Base-by-base conservation (phyloP, 108 stramenopile genomes). In the Parietichytrium sp. region DNA sequence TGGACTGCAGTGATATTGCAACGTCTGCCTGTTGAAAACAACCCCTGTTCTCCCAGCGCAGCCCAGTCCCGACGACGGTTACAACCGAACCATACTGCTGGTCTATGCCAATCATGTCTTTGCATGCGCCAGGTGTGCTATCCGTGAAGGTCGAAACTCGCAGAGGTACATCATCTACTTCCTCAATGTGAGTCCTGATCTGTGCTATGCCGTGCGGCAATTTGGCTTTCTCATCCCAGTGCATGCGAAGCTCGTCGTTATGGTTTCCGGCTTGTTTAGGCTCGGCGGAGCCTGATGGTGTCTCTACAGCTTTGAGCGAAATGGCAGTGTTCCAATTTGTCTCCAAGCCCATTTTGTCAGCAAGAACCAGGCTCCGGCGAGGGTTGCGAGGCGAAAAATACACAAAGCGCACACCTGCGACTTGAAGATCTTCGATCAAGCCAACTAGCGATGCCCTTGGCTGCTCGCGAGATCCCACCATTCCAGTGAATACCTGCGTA, bases 321-420 rank as follows among this genome's bases (percentile, higher is more conserved):
- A 81, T 81, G 6, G 81, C 81, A 3, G 55, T 48, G 42, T 81
- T 81, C 81, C 81, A 81, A 10, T 77, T 54, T 20, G 81, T 81
- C 48, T 80, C 78, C 20, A 81, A 33, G 4, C 81, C 81, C 23
- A 81, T 31, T 27, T 81, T 81, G 23, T 81, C 47, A 16, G 81
- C 81, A 4, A 81, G 15, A 0, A 77, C 77, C 6, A 79, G 54
- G 3, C 23, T 42, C 23, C 54, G 52, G 15, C 49, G 26, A n/a
- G 25, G 10, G 15, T 51, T 33, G 29, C 81, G 54, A 3, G 54
- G 45, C 13, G 78, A 47, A 3, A 77, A 26, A 26, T 55, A 81
- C 18, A 79, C 81, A 55, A 81, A 81, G 12, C 81, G 54, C 15
- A 81, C 49, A 25, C 81, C 81, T 3, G 81, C 81, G 6, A 15